Base-by-base conservation (phyloP, 2,329 filamentous ascomycete species). In the Phialophora chinensis region DNA sequence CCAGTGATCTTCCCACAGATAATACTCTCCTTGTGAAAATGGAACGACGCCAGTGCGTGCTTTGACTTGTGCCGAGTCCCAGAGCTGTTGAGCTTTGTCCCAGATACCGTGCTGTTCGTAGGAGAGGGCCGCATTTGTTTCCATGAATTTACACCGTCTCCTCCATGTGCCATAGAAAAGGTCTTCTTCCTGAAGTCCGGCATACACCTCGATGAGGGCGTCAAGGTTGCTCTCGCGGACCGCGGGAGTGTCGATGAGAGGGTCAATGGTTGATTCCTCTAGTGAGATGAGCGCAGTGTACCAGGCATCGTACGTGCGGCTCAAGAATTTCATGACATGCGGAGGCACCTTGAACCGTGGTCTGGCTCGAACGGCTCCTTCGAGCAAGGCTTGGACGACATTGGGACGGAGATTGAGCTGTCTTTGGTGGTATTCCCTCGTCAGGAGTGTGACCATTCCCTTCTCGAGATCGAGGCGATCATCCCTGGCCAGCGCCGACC, bases 1-100 rank as follows among this genome's bases (percentile, higher is more conserved):
- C 95, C 95, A 99, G 74, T 99, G 96, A 75, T 99, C 95, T 79
- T 99, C 95, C 95, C 95, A 99, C 0, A 99, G 86, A 87, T 96
- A 97, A 79, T 99, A 99, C 79, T 99, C 95, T 35, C 90, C 93
- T 73, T 96, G 91, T 0, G 94, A 97, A 78, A 97, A 98, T 0
- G 95, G 94, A 68, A 98, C 88, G n/a, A 94, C 92, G 60, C 93
- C 95, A 0, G 94, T 98, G 55, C 96, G 88, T 53, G 96, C 95
- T 78, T 98, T 99, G 77, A 99, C 92, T 78, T 99, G 96, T 0
- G 96, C 95, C 63, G 90, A 90, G 78, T 99, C 95, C 77, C 98
- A 99, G 82, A 97, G 90, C 75, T 91, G 91, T 80, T 99, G 96
- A 0, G 96, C 93, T 79, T 98, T 98, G 74, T 99, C 95, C 96